A percentile compares a stretch with the other conserved stretches of the same genome.
Evolutionary conservation across 331 rosid species (phyloP).

Genomic region (Malus hybrid): DNA sequence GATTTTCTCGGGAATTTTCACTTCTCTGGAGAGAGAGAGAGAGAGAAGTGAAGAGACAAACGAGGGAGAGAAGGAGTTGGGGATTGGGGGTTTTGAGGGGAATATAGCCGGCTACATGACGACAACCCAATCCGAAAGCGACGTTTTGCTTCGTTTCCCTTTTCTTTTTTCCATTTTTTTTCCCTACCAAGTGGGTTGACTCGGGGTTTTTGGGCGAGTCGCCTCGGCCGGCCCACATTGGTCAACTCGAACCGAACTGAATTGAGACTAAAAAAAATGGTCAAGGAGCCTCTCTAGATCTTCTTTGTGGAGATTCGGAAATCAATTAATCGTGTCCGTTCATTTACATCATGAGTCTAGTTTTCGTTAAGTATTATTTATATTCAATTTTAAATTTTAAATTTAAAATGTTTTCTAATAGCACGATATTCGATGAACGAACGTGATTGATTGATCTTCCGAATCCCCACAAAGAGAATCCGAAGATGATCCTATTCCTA

Average conservation of each 20-base stretch:
- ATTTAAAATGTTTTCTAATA: no score
- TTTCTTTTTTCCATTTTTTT: background rate
- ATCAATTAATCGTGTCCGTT: no score
- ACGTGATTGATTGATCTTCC: accelerated
- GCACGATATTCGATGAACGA: accelerated
- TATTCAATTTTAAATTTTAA: no score
- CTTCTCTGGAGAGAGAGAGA: slow-evolving; percentile 24
- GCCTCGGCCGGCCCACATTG: background rate
- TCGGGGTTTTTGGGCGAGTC: background rate
- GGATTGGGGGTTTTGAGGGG: slow-evolving; percentile 18
- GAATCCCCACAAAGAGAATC: no score
- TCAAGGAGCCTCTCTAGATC: no score
- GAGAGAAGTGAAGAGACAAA: slow-evolving; percentile 5
- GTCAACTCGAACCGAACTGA: no score
- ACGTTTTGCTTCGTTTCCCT: background rate
- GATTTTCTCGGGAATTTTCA: background rate
- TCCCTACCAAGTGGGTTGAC: slow-evolving; percentile 22
- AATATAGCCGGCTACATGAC: slow-evolving; percentile 16
- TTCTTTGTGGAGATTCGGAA: accelerated
- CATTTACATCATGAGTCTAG: accelerated
- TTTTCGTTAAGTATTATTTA: no score
- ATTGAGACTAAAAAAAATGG: no score
- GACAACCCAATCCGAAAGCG: slow-evolving; percentile 35
- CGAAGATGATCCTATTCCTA: accelerated
- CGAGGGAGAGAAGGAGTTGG: background rate